Conservation (phyloP, 441 rosid species). For the Kokia cookei region DNA sequence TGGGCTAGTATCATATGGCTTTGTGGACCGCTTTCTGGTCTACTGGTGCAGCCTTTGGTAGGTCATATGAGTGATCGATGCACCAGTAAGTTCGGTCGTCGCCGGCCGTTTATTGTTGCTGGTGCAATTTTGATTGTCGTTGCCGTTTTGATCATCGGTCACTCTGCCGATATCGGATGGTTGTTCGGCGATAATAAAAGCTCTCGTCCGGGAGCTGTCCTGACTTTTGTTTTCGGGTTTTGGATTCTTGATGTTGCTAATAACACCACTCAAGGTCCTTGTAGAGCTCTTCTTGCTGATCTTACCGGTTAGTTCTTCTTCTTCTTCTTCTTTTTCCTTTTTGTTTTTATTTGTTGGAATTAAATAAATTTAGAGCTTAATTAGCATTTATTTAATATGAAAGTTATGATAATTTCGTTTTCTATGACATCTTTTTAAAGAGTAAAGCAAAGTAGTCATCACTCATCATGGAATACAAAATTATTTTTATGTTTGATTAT, state of each 20-base stretch:
- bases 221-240: slow-evolving; percentile 74
- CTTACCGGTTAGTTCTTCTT: slow-evolving; percentile 57
- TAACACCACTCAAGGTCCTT: slow-evolving; percentile 93
- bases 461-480: not conserved
- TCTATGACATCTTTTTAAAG: not conserved
- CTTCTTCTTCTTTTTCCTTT: not conserved
- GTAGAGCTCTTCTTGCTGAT: slow-evolving; percentile 93
- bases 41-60: slow-evolving; percentile 80
- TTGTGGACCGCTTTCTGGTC: slow-evolving; percentile 91
- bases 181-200: slow-evolving; percentile 56
- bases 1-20: slow-evolving; percentile 96
- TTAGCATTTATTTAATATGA: not conserved
- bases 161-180: slow-evolving; percentile 93
- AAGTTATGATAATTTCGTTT: not conserved
- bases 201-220: slow-evolving; percentile 60
- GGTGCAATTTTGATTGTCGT: slow-evolving; percentile 52
- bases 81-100: slow-evolving; percentile 78
- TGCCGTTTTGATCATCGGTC: slow-evolving; percentile 70
- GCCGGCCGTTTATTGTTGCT: slow-evolving; percentile 63
- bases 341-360: not conserved
- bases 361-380: slow-evolving; percentile 2
- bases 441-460: not conserved
- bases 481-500: not conserved
- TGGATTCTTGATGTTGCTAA: slow-evolving; percentile 96
- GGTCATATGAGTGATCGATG: slow-evolving; percentile 90